A percentile compares a stretch with the other conserved stretches of the same genome.
These are phyloP conservation scores for Plasmopara muralis DNA, from an alignment of 352 stramenopile species.

Conservation along the genomic window DNA sequence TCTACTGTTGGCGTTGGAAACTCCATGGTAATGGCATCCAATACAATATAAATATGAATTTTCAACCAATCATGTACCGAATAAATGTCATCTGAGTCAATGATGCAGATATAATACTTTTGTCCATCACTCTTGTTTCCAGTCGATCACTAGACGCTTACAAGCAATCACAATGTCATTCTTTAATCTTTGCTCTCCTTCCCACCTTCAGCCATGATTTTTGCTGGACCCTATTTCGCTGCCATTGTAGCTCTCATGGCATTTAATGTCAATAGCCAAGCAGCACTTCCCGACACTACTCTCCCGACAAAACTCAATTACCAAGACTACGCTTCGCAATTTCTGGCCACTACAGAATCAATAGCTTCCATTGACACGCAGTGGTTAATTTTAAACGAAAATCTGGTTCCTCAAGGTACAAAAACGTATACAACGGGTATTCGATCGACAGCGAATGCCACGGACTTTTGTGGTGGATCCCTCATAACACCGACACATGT, in stretches of 20 bases:
- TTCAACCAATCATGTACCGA: not conserved
- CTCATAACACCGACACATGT: conserved; percentile 58
- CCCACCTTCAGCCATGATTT: conserved; percentile 8
- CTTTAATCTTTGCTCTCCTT: not conserved
- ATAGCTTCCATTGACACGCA: conserved; percentile 16
- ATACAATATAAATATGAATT: not conserved
- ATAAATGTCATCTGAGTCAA: not conserved
- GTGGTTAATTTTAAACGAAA: conserved; percentile 36
- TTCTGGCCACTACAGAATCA: conserved; percentile 10
- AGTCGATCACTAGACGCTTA: not conserved
- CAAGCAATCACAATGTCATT: not conserved
- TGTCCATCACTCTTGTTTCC: conserved; percentile 3
- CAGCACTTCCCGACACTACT: conserved; percentile 8
- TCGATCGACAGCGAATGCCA: conserved; percentile 25
- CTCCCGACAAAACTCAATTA: conserved; percentile 25
- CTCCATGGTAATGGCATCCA: conserved; percentile 13
- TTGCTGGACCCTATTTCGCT: conserved; percentile 14
- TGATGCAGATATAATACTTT: conserved; percentile 1
- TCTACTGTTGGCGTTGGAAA: conserved; percentile 18
- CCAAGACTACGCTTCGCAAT: conserved; percentile 24
- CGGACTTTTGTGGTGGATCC: conserved; percentile 46
- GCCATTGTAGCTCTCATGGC: conserved; percentile 18
- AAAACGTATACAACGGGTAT: conserved; percentile 51
- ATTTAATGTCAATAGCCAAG: conserved; percentile 11
- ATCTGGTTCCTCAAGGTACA: conserved; percentile 30